phyloP scores from a whole-genome alignment of 2,329 filamentous ascomycete species.

The Aureobasidium sp. region DNA sequence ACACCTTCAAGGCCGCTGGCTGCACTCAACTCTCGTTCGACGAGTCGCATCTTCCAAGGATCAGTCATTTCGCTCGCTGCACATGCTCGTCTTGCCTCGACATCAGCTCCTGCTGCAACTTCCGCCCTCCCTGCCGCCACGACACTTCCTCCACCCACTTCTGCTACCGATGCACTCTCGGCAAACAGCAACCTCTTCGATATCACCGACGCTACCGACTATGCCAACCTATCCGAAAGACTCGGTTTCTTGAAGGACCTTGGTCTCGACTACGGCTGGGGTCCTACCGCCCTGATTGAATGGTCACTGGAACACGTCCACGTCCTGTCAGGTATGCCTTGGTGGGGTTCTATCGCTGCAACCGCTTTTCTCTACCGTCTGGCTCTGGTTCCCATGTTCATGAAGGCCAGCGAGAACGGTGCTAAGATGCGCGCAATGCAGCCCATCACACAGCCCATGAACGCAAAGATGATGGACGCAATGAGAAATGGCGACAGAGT shows the following conservation, averaged over 20 bases:
- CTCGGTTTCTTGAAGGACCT: slow-evolving; percentile 86
- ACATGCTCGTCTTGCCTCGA: slow-evolving; percentile 23
- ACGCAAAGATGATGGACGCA: slow-evolving; percentile 58
- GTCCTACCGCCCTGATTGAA: slow-evolving; percentile 78
- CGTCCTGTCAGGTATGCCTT: slow-evolving; percentile 77
- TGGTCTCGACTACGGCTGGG: slow-evolving; percentile 90
- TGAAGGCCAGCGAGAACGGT: slow-evolving; percentile 66
- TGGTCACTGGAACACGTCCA: slow-evolving; percentile 86
- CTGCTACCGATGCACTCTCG: slow-evolving; percentile 12
- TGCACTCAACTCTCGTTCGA: background rate
- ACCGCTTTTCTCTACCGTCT: slow-evolving; percentile 72
- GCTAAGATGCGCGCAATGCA: slow-evolving; percentile 70
- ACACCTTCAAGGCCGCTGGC: slow-evolving; percentile 8
- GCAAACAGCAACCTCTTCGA: slow-evolving; percentile 12
- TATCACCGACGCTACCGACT: slow-evolving; percentile 6
- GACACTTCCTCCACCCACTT: slow-evolving; percentile 5
- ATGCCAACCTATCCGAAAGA: slow-evolving; percentile 52
- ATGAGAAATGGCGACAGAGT: slow-evolving; percentile 50
- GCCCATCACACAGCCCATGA: slow-evolving; percentile 62
- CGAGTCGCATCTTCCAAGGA: slow-evolving; percentile 9
- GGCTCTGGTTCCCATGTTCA: slow-evolving; percentile 70
- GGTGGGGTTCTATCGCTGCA: slow-evolving; percentile 80
- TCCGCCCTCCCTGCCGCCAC: slow-evolving; percentile 9
- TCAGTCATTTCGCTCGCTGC: slow-evolving; percentile 19
- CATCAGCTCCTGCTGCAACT: slow-evolving; percentile 13